Conservation (phyloP, 228 moss, liverwort and hornwort species). For the Sphagnum fallax region DNA sequence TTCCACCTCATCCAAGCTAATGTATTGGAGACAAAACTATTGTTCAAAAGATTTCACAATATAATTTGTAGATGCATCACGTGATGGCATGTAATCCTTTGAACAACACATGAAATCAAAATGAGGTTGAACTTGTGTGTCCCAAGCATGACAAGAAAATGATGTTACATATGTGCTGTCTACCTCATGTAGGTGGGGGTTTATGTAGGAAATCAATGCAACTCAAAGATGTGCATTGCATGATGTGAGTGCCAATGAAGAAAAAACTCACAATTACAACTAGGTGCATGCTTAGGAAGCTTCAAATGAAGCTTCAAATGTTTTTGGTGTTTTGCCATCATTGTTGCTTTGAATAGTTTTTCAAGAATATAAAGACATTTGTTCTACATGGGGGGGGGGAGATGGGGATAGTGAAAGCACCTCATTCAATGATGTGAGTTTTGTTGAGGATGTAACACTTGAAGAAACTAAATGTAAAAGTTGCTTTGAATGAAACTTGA, state of each 20-base stretch:
- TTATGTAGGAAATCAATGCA: background rate
- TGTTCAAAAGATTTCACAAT: conserved; percentile 44
- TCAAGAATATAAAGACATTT: no score
- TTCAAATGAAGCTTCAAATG: conserved; percentile 75
- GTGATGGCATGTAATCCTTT: conserved; percentile 58
- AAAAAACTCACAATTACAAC: conserved; percentile 50
- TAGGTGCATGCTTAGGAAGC: conserved; percentile 58
- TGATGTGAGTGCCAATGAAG: no score
- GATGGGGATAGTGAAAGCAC: no score
- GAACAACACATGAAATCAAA: conserved; percentile 80
- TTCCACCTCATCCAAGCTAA: conserved; percentile 25
- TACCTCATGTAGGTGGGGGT: background rate
- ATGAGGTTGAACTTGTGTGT: conserved; percentile 57
- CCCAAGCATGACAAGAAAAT: background rate
- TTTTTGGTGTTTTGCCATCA: no score
- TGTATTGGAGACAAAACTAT: conserved; percentile 48
- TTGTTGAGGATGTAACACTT: no score
- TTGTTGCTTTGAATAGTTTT: no score
- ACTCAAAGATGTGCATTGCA: no score
- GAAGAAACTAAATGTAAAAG: no score
- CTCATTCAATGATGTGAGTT: no score
- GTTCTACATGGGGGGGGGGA: no score
- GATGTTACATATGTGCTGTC: no score
- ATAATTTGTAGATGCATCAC: conserved; percentile 39
- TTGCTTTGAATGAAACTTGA: no score